Conservation (phyloP, 148 eudicot genomes). For the Arctostaphylos glauca region DNA sequence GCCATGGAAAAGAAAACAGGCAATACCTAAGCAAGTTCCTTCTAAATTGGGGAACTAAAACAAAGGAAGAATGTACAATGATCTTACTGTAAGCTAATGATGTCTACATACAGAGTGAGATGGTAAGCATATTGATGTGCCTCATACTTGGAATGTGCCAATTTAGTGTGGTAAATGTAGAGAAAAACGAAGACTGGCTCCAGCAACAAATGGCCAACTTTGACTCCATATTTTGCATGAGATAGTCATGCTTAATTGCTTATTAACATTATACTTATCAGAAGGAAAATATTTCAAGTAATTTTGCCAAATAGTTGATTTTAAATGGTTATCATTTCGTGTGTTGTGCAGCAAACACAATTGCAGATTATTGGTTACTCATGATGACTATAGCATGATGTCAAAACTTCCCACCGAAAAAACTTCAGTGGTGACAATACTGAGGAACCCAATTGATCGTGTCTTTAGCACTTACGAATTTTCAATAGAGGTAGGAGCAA, state of each 20-base stretch:
- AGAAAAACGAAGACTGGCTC: neutral
- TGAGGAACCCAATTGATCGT: constrained; percentile 89
- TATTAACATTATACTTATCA: neutral
- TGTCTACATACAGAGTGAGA: neutral
- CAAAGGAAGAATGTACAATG: neutral
- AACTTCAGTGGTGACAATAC: constrained; percentile 90
- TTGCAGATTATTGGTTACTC: constrained; percentile 80
- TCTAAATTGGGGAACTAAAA: neutral
- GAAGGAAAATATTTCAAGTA: neutral
- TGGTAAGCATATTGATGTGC: neutral
- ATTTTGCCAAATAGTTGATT: neutral
- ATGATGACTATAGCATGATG: constrained; percentile 96
- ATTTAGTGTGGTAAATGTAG: neutral
- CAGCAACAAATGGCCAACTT: neutral
- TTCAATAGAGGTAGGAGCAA: constrained; percentile 89
- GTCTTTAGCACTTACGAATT: constrained; percentile 93
- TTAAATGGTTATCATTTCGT: constrained; percentile 6
- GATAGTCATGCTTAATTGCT: neutral
- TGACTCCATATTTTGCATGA: neutral
- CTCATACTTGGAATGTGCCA: neutral
- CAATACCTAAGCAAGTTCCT: neutral
- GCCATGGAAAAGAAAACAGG: neutral
- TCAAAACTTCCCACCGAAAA: constrained; percentile 70
- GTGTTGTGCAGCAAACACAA: constrained; percentile 60
- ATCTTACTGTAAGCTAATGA: neutral